These are phyloP conservation scores for Oidium heveae DNA, from an alignment of 2,329 filamentous ascomycete genomes.

Conservation along the genomic window DNA sequence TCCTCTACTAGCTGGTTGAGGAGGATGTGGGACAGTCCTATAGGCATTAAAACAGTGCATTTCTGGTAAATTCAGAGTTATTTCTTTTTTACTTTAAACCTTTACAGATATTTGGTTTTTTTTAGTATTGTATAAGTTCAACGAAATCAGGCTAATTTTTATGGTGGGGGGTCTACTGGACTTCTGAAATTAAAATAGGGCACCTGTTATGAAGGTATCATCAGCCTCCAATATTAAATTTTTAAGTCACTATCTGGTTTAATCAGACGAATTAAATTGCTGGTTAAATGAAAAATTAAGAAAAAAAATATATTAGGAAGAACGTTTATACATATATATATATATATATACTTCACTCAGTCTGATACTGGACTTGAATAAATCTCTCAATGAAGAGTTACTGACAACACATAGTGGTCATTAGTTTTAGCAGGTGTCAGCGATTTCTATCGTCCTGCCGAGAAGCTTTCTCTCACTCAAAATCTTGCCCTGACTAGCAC, in stretches of 20 bases:
- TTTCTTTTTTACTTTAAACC: too few relatives aligned
- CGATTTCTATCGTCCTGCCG: constrained; percentile 74
- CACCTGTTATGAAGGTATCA: constrained; percentile 67
- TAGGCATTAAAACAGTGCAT: constrained; percentile 81
- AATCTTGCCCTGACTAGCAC: constrained; percentile 78
- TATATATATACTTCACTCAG: neutral
- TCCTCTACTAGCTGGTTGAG: constrained; percentile 32
- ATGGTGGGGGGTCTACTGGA: too few relatives aligned
- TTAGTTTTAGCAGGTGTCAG: constrained; percentile 79
- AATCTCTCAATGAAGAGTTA: constrained; percentile 1
- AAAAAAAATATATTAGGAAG: too few relatives aligned
- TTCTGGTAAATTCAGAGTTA: constrained; percentile 46
- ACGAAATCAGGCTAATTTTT: too few relatives aligned
- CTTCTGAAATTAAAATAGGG: constrained; percentile 25
- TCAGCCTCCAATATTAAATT: neutral
- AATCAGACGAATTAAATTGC: too few relatives aligned
- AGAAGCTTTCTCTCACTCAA: constrained; percentile 80
- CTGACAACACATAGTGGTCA: constrained; percentile 37
- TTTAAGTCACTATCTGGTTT: too few relatives aligned
- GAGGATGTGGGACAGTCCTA: constrained; percentile 60
- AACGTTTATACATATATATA: too few relatives aligned
- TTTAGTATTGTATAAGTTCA: too few relatives aligned
- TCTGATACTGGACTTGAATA: neutral
- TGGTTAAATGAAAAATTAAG: neutral
- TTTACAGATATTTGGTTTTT: too few relatives aligned